Conservation (phyloP, 108 stramenopile species). For the Bacterosira constricta region DNA sequence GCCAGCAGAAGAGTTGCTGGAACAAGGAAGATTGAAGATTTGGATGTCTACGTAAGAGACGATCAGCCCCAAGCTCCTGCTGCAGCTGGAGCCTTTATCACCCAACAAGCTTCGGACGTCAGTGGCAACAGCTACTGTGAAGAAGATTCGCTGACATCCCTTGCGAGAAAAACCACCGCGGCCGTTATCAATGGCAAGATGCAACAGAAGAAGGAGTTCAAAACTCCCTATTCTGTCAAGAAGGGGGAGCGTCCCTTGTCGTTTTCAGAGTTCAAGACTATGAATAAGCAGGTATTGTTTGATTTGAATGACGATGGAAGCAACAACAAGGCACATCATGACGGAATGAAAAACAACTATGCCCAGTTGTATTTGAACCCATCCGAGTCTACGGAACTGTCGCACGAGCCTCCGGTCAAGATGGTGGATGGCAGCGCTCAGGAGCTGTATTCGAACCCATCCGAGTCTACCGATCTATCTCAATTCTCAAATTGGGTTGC, state of each 20-base stretch:
- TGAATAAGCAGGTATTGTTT: conserved; percentile 31
- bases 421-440: background rate
- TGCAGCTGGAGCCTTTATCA: too few relatives aligned
- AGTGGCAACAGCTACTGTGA: background rate
- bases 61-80: background rate
- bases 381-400: background rate
- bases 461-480: background rate
- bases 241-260: conserved; percentile 29
- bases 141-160: background rate
- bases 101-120: too few relatives aligned
- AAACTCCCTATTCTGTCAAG: conserved; percentile 25
- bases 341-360: background rate
- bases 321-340: background rate
- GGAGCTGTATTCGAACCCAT: background rate
- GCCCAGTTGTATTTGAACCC: background rate
- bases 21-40: background rate
- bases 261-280: conserved; percentile 15
- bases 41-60: background rate
- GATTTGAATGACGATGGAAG: conserved; percentile 6
- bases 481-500: conserved; percentile 1
- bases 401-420: background rate
- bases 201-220: conserved; percentile 10
- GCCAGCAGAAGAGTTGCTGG: background rate
- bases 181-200: background rate
- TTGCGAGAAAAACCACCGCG: background rate